Percentiles rank a stretch among this genome's conserved stretches.
phyloP scores from a whole-genome alignment of 768 basidiomycete species.

The Cystoderma amianthinum region DNA sequence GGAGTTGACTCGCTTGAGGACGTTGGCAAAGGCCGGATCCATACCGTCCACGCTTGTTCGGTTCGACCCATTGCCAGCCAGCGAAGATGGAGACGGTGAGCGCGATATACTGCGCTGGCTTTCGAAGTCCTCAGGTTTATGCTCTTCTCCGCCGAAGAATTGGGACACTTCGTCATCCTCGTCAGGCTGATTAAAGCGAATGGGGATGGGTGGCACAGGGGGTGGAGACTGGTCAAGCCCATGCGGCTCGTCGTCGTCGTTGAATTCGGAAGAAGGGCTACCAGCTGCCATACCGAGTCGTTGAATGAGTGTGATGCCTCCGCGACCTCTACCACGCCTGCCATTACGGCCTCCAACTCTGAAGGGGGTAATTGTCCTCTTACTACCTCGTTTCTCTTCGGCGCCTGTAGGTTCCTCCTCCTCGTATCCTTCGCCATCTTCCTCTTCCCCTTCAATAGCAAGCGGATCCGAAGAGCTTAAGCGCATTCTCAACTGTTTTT shows the following conservation, averaged over 20 bases:
- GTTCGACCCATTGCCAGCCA: too few species aligned
- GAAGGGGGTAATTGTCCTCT: constrained; percentile 46
- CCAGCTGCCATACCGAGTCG: constrained; percentile 53
- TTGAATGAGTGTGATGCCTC: constrained; percentile 53
- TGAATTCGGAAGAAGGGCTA: constrained; percentile 44
- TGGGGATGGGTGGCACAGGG: constrained; percentile 34
- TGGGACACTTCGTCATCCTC: constrained; percentile 30
- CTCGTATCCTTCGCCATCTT: constrained; percentile 37
- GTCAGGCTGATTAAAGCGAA: constrained; percentile 22
- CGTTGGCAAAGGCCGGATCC: constrained; percentile 81
- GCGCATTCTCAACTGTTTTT: constrained; percentile 71
- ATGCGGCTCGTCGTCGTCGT: constrained; percentile 30
- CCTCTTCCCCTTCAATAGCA: constrained; percentile 31
- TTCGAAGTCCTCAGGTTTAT: constrained; percentile 12
- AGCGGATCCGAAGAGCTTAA: constrained; percentile 21
- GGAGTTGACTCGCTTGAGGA: constrained; percentile 55
- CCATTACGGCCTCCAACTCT: constrained; percentile 45
- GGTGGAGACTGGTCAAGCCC: constrained; percentile 29
- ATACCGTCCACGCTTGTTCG: constrained; percentile 77
- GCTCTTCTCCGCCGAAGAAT: constrained; percentile 20
- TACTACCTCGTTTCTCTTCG: constrained; percentile 24
- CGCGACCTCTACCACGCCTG: constrained; percentile 39
- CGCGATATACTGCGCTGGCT: constrained; percentile 27
- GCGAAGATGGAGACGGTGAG: too few species aligned
- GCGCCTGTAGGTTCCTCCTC: constrained; percentile 38